Evolutionary conservation across 2,329 filamentous ascomycete species (phyloP).

Genomic region (Beauveria sp.): DNA sequence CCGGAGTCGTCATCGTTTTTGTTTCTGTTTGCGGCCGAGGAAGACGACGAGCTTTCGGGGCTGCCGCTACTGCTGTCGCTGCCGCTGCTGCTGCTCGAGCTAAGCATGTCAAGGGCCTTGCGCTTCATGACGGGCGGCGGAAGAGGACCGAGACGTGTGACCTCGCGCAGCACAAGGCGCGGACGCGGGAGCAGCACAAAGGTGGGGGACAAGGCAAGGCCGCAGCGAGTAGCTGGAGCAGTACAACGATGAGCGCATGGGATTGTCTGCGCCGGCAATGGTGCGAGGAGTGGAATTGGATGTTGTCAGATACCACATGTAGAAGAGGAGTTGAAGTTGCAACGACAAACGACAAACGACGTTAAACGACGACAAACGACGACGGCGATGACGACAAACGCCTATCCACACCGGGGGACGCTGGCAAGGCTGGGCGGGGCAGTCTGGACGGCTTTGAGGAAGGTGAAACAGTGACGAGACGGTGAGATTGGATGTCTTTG

Average conservation of each 20-base stretch:
- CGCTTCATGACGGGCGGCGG: constrained; percentile 3
- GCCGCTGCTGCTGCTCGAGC: neutral
- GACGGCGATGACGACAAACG: too few relatives aligned
- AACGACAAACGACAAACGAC: neutral
- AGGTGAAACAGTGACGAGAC: too few relatives aligned
- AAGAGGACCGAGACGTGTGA: neutral
- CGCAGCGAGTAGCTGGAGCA: neutral
- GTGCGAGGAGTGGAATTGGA: neutral
- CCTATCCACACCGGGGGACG: too few relatives aligned
- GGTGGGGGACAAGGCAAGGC: neutral
- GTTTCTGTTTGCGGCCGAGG: neutral
- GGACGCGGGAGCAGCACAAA: too few relatives aligned
- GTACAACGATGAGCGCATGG: neutral
- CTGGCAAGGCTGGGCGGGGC: neutral
- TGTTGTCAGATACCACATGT: neutral
- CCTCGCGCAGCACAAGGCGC: neutral
- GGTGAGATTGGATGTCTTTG: too few relatives aligned
- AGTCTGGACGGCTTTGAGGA: neutral
- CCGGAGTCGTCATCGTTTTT: neutral
- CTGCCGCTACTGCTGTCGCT: neutral
- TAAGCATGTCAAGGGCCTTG: neutral
- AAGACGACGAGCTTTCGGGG: neutral
- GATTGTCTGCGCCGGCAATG: neutral
- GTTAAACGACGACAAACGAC: too few relatives aligned
- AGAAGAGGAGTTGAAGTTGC: neutral